Evolutionary conservation across 805 yeast genomes (phyloP), one percentile per base, ranked within the genome.

Genomic region (Monosporozyma unispora): DNA sequence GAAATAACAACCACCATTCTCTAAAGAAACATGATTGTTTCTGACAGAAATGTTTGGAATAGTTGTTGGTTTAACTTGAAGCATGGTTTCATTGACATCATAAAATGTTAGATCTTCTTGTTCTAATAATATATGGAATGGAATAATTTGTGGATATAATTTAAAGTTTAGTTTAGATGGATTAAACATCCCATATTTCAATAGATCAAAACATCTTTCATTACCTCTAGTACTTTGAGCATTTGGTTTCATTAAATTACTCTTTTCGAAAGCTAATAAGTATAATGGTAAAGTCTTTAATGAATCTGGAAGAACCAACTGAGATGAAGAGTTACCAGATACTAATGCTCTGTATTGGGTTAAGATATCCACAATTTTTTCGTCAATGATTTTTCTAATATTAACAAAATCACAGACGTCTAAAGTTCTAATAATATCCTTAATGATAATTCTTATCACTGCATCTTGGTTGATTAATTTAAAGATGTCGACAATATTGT

Each of bases 271-370:
- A 0, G 91, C 73, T 47, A 89, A 71, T 46, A 85, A 61, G 57
- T 77, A 80, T 57, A 82, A 75, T 9, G 91, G 80, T 48, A 91
- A 70, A 42, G 87, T 80, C 50, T 79, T 79, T 57, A 93, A 70
- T 9, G 91, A 79, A 43, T 84, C 87, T 0, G 99, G 98, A 63
- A 91, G 72, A 5, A 91, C 75, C 52, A 93, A 70, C 60, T 85
- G 88, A 16, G 52, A 35, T 2, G 52, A 44, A 2, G 73, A 66
- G 23, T 70, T 66, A 11, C 71, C 69, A 7, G 75, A 72, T 18
- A 73, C 76, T 19, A 71, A 54, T 1, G 69, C 64, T 52, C 85
- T 74, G 57, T 83, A 85, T 47, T 77, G 77, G 0, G 84, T 76
- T 50, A 80, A 75, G 11, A 84, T 73, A 31, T 78, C 80, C 7